phyloP scores from a whole-genome alignment of 345 rosid genomes.

The Hypericum perforatum region DNA sequence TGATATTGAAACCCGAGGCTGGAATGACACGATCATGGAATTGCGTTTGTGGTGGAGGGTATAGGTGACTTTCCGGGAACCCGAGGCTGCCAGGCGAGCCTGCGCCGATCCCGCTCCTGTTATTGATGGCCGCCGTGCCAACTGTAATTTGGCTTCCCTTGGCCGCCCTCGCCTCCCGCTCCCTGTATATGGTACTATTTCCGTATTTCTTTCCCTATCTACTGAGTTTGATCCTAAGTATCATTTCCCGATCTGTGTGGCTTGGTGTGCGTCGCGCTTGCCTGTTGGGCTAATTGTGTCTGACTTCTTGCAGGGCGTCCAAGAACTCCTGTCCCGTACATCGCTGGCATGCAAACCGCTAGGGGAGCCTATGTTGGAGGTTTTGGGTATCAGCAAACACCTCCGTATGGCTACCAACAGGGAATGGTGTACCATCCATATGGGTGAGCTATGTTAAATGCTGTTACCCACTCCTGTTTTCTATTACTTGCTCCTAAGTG shows the following conservation, averaged over 20 bases:
- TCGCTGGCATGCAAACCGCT: slow-evolving; percentile 16
- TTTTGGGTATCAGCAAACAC: slow-evolving; percentile 13
- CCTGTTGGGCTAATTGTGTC: too few species aligned
- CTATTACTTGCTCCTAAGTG: too few species aligned
- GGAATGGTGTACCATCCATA: slow-evolving; percentile 23
- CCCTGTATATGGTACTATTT: too few species aligned
- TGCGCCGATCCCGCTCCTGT: slow-evolving; percentile 32
- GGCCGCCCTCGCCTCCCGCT: slow-evolving; percentile 26
- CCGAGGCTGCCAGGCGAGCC: slow-evolving; percentile 29
- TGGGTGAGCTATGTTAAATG: slow-evolving; percentile 15
- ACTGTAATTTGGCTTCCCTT: slow-evolving; percentile 31
- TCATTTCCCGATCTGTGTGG: too few species aligned
- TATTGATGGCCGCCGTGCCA: slow-evolving; percentile 34
- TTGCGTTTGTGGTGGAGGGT: too few species aligned
- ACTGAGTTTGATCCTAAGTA: too few species aligned
- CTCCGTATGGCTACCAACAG: slow-evolving; percentile 20
- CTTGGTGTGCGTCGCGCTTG: too few species aligned
- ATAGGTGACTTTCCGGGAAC: slow-evolving; percentile 16
- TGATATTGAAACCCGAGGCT: too few species aligned
- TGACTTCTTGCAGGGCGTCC: slow-evolving; percentile 9
- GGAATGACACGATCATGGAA: too few species aligned
- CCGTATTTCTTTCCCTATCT: too few species aligned
- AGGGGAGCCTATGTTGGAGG: slow-evolving; percentile 14
- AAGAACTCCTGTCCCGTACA: slow-evolving; percentile 15
- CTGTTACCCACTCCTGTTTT: too few species aligned